Base-by-base conservation (phyloP, 2,329 filamentous ascomycete species). In the Diaporthe vaccinii region DNA sequence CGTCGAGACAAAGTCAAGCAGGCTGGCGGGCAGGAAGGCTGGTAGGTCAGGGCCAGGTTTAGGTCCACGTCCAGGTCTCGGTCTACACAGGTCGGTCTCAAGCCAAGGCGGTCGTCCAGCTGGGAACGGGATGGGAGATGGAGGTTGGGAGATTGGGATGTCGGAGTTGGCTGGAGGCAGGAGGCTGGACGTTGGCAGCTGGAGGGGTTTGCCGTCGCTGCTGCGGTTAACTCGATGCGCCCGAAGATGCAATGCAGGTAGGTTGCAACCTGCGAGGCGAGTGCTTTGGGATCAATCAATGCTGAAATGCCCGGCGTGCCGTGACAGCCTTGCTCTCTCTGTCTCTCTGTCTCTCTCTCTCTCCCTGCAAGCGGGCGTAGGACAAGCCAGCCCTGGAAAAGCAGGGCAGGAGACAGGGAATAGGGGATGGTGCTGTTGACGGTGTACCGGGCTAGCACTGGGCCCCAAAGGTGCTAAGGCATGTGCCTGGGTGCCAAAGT, bases 291-390 rank as follows among this genome's bases (percentile, higher is more conserved):
- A 58, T 36, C 28, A 22, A 49, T 20, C 41, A 49, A 31, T 73
- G 70, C 70, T 65, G 41, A 34, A 62, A 44, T 62, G 70, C 57
- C 28, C 57, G 57, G 58, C 46, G 55, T 72, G 69, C 70, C 53
- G 65, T 69, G 65, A 69, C 65, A 69, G 65, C 65, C 65, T 69
- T 69, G 22, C 62, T 67, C n/a, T 25, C 62, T 62, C n/a, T n/a
- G 44, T 22, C 7, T 28, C 36, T 41, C 22, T 17, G 36, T 62
- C 10, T 44, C 41, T 44, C 57, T 59, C 17, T 34, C 2, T 70
- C 67, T 57, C 49, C 67, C 67, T 70, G 67, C 49, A 58, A 58
- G 41, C 53, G 55, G 39, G 44, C 46, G 36, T 22, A 72, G 59
- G 70, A 65, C 70, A 53, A 39, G 70, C 55, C 44, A 53, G 70